These are phyloP conservation scores for Magnusiomyces clavatus DNA, from an alignment of 1,139 yeast species.

Conservation along the genomic window DNA sequence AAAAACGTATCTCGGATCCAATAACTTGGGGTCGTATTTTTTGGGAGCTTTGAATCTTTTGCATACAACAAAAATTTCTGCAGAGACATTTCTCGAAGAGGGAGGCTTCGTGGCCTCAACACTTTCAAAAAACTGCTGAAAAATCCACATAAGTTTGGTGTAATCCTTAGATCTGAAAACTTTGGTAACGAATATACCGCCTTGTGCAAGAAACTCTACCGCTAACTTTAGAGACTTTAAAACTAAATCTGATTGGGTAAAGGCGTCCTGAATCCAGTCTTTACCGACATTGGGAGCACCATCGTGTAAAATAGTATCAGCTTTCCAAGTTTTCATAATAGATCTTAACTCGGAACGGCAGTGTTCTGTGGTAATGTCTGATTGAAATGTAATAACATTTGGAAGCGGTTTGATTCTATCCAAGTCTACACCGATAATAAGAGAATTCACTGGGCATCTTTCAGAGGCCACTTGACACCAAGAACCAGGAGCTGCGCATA, in stretches of 20 bases:
- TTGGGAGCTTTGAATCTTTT: conserved; percentile 94
- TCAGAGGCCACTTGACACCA: conserved; percentile 99
- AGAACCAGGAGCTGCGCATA: conserved; percentile 99
- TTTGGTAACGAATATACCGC: conserved; percentile 96
- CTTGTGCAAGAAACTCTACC: conserved; percentile 83
- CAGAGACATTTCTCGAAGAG: conserved; percentile 96
- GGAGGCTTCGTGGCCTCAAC: conserved; percentile 99
- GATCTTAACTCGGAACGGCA: conserved; percentile 92
- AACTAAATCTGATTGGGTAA: conserved; percentile 93
- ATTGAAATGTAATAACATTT: conserved; percentile 86
- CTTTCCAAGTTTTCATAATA: conserved; percentile 97
- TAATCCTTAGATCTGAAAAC: conserved; percentile 97
- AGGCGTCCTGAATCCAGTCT: conserved; percentile 99
- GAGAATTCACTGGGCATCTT: conserved; percentile 82
- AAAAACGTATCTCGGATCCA: conserved; percentile 89
- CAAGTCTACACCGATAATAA: conserved; percentile 95
- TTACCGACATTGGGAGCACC: conserved; percentile 99
- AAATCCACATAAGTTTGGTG: conserved; percentile 94
- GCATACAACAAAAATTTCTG: conserved; percentile 96
- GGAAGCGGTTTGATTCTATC: conserved; percentile 95
- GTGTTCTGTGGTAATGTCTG: conserved; percentile 96
- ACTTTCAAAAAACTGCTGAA: conserved; percentile 88
- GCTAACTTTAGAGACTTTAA: conserved; percentile 89
- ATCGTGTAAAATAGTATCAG: conserved; percentile 95
- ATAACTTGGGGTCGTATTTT: conserved; percentile 81